Base-by-base conservation (phyloP, 1,139 yeast genomes). In the Geotrichum citri-aurantii region DNA sequence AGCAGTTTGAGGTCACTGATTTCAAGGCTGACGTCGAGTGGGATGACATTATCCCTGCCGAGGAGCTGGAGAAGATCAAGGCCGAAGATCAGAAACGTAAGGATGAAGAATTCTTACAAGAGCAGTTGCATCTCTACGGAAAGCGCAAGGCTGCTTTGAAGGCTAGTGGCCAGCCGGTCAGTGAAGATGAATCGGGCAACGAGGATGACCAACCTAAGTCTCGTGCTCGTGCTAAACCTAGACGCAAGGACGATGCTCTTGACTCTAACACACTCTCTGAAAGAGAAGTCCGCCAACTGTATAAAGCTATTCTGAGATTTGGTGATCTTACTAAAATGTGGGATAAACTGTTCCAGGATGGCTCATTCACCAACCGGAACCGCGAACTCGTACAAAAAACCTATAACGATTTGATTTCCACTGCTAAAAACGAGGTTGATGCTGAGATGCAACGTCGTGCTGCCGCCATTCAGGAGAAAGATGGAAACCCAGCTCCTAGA, bases 41-140 rank as follows among this genome's bases (percentile, higher is more conserved):
- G 99, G 99, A 95, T 75, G 99, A 95, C 72, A 95, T 95, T 66
- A 95, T 95, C 67, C 99, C 99, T 0, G 95, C 90, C 64, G 97
- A 90, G 56, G 99, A 95, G 72, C 79, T 95, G 63, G 81, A 84
- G 59, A 88, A 88, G 70, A 80, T 95, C 68, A 93, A 95, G 71
- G 96, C 88, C 63, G 96, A 91, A 62, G 99, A 93, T 69, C 86
- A 87, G 77, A 85, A 84, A 71, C 82, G 88, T 58, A 83, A 86
- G 51, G 97, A 93, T 66, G 97, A 93, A 64, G 86, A 82, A 63
- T 92, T 84, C 70, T 80, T 93, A 62, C 85, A 90, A 68, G 95
- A 92, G 66, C 98, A 95, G 72, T 85, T 93, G 66, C 91, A 90
- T 64, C 82, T 92, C 85, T 86, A 83, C 68, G 83, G 88, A 50